Evolutionary conservation across 2,329 filamentous ascomycete genomes (phyloP).

Genomic region (Alternaria gansuensis): DNA sequence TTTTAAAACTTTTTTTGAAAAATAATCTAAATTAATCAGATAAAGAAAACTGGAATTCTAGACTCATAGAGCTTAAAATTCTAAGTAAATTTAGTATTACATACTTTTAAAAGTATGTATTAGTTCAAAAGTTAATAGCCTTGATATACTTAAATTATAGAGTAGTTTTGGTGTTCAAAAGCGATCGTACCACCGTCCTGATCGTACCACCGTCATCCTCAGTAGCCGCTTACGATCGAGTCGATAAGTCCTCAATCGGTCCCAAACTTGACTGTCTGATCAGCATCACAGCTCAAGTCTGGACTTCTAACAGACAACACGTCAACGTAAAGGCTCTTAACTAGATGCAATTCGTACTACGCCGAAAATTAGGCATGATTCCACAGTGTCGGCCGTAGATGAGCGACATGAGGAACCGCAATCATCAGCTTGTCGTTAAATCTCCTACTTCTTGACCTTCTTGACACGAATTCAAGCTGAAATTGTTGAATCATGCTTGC

Average conservation of each 20-base stretch:
- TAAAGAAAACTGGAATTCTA: no score
- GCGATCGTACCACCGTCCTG: no score
- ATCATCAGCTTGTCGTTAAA: neutral
- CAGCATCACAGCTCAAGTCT: neutral
- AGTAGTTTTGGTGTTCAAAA: no score
- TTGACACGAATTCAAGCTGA: neutral
- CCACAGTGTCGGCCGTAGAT: neutral
- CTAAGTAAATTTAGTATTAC: no score
- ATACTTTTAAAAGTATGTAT: no score
- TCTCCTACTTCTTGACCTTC: neutral
- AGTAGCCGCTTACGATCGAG: conserved; percentile 15
- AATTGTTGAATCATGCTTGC: neutral
- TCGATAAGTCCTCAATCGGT: conserved; percentile 14
- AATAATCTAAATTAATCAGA: no score
- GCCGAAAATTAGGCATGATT: neutral
- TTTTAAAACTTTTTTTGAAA: no score
- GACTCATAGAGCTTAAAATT: no score
- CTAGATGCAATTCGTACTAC: neutral
- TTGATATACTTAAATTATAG: no score
- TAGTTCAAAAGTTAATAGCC: no score
- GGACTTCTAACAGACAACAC: neutral
- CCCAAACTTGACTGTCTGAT: conserved; percentile 6
- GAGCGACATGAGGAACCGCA: neutral
- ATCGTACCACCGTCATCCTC: no score
- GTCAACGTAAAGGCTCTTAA: neutral